Conservation (phyloP, 176 grass and related monocot species). For the Neostapfia colusana region DNA sequence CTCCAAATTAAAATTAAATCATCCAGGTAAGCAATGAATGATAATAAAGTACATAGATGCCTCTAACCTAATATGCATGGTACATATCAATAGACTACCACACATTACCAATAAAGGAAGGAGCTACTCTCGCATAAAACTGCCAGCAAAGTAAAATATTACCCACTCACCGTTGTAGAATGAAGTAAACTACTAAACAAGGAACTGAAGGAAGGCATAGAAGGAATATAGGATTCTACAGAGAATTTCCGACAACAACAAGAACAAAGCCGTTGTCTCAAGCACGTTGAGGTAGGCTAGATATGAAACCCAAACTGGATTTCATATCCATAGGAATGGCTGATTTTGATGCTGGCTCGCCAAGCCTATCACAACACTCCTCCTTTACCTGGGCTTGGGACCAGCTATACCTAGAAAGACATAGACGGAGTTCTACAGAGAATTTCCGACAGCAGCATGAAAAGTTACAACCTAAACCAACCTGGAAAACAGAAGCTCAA, state of each 20-base stretch:
- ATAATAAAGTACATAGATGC: not conserved
- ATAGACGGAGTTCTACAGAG: not conserved
- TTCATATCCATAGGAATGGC: too few relatives aligned
- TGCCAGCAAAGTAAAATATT: not conserved
- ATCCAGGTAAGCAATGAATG: not conserved
- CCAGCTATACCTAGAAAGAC: too few relatives aligned
- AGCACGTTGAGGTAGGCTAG: too few relatives aligned
- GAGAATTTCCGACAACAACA: too few relatives aligned
- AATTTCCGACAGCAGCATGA: not conserved
- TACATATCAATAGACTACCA: not conserved
- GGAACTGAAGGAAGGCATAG: not conserved
- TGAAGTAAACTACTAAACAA: not conserved
- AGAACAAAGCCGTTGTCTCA: too few relatives aligned
- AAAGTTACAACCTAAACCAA: not conserved
- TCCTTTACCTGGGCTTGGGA: too few relatives aligned
- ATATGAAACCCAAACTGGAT: too few relatives aligned
- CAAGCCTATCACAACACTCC: too few relatives aligned
- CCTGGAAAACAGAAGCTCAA: not conserved
- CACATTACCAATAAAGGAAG: not conserved
- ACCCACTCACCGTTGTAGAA: not conserved
- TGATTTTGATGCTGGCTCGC: too few relatives aligned
- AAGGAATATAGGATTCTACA: not conserved
- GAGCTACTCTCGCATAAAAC: not conserved
- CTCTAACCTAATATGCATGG: not conserved
- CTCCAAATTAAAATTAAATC: not conserved